phyloP scores from a whole-genome alignment of 805 yeast genomes.

The Wickerhamiella parazyma region DNA sequence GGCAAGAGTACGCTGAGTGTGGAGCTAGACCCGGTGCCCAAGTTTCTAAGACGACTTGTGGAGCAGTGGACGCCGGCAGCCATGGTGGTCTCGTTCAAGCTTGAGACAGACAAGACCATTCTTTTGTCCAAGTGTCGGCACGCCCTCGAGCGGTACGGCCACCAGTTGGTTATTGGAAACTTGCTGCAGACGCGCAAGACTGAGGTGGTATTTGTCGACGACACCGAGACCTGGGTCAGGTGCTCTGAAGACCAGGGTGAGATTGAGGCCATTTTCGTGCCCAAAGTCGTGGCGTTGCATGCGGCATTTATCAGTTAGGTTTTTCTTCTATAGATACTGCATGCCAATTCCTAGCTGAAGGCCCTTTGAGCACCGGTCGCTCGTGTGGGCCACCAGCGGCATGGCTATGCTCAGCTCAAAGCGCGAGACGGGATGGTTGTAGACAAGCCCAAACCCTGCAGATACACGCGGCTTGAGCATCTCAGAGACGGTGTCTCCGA shows the following conservation, averaged over 20 bases:
- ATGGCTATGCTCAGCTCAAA: slow-evolving; percentile 52
- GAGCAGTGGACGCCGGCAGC: slow-evolving; percentile 93
- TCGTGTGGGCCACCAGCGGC: slow-evolving; percentile 41
- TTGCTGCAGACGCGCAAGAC: slow-evolving; percentile 74
- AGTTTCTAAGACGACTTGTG: slow-evolving; percentile 73
- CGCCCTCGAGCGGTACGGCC: slow-evolving; percentile 76
- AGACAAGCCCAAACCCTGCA: slow-evolving; percentile 46
- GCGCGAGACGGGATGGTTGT: slow-evolving; percentile 50
- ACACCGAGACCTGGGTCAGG: slow-evolving; percentile 24
- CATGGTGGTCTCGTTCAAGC: slow-evolving; percentile 85
- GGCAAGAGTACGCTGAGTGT: slow-evolving; percentile 55
- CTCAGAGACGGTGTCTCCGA: slow-evolving; percentile 19
- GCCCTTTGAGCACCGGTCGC: slow-evolving; percentile 46
- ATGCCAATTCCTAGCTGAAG: slow-evolving; percentile 54
- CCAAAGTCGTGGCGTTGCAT: slow-evolving; percentile 58
- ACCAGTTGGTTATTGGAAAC: slow-evolving; percentile 91
- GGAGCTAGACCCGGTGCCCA: slow-evolving; percentile 90
- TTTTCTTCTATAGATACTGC: slow-evolving; percentile 34
- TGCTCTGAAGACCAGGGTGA: slow-evolving; percentile 35
- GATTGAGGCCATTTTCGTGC: slow-evolving; percentile 71
- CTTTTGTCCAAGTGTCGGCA: slow-evolving; percentile 60
- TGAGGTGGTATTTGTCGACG: slow-evolving; percentile 75
- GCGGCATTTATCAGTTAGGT: slow-evolving; percentile 38
- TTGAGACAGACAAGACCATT: slow-evolving; percentile 71
- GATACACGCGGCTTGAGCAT: slow-evolving; percentile 34